phyloP scores from a whole-genome alignment of 345 rosid genomes.

The Corchorus olitorius region DNA sequence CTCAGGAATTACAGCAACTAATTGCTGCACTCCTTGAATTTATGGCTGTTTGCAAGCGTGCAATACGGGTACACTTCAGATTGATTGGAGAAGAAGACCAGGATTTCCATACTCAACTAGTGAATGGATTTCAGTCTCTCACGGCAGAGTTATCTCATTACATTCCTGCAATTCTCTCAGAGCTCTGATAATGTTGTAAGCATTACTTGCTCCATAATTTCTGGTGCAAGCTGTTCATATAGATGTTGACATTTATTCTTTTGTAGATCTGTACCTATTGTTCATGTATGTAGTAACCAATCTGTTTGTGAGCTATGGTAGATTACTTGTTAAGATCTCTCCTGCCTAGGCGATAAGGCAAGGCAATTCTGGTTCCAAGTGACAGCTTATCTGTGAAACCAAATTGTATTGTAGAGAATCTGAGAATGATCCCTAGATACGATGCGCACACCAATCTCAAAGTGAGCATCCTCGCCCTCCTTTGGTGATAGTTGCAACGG shows the following conservation, averaged over 20 bases:
- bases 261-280: slow-evolving; percentile 23
- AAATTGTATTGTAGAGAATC: too few species aligned
- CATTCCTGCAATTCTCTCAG: slow-evolving; percentile 97
- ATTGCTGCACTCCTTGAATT: slow-evolving; percentile 96
- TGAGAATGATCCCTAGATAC: too few species aligned
- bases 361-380: slow-evolving; percentile 10
- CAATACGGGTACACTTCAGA: slow-evolving; percentile 89
- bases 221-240: slow-evolving; percentile 17
- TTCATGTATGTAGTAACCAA: slow-evolving; percentile 22
- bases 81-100: slow-evolving; percentile 98
- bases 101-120: slow-evolving; percentile 98
- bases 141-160: slow-evolving; percentile 96
- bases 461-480: too few species aligned
- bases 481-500: too few species aligned
- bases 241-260: not conserved
- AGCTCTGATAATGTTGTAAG: slow-evolving; percentile 49
- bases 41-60: slow-evolving; percentile 99
- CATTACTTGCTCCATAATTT: not conserved
- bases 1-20: slow-evolving; percentile 95
- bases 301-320: slow-evolving; percentile 20
- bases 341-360: slow-evolving; percentile 1
- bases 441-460: too few species aligned
- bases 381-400: not conserved
- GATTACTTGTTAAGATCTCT: not conserved
- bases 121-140: slow-evolving; percentile 97